phyloP scores from a whole-genome alignment of 306 rosid genomes.

The Cicer bijugum region DNA sequence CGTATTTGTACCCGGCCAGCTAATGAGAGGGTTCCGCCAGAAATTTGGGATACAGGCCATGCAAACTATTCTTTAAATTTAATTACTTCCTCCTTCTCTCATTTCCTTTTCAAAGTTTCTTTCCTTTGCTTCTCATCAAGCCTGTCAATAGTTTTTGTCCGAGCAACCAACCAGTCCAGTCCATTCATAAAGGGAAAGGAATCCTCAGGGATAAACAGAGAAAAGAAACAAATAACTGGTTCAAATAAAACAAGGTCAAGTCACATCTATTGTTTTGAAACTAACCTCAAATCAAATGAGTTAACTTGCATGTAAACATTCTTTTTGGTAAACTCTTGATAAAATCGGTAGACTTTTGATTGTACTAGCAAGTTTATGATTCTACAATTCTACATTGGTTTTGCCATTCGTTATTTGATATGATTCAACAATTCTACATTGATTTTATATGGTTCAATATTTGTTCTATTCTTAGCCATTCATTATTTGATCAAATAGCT shows the following conservation, averaged over 20 bases:
- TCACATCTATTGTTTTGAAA: not conserved
- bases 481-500: too few species aligned
- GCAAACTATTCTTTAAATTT: not conserved
- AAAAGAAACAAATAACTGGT: constrained; percentile 11
- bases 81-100: not conserved
- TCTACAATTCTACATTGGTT: too few species aligned
- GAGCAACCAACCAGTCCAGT: not conserved
- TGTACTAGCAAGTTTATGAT: too few species aligned
- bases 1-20: not conserved
- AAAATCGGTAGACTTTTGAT: too few species aligned
- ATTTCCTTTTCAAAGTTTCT: not conserved
- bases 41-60: not conserved
- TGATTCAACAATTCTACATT: too few species aligned
- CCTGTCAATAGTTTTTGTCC: not conserved
- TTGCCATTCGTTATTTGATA: too few species aligned
- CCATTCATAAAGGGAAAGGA: not conserved
- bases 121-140: constrained; percentile 4
- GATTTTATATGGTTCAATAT: too few species aligned
- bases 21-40: not conserved
- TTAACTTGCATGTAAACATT: too few species aligned
- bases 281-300: not conserved
- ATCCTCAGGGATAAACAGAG: not conserved
- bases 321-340: too few species aligned
- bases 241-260: constrained; percentile 29
- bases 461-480: too few species aligned